Evolutionary conservation across 2,329 filamentous ascomycete species (phyloP).

Genomic region (Parafenestella ontariensis): DNA sequence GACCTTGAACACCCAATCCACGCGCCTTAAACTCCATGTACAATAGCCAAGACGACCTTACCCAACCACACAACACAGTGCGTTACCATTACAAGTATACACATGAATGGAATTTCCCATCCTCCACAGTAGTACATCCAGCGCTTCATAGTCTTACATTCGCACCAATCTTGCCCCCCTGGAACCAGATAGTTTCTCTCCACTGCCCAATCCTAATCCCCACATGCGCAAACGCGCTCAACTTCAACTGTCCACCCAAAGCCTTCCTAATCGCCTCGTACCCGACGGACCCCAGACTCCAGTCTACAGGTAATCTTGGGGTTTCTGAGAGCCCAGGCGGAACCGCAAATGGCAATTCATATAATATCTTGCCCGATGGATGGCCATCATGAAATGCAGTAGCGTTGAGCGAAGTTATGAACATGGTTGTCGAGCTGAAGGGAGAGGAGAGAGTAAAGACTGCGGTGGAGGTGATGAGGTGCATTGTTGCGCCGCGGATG

Average conservation of each 20-base stretch:
- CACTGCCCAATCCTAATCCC: conserved; percentile 77
- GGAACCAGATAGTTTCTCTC: conserved; percentile 66
- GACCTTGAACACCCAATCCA: not conserved
- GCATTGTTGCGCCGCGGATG: conserved; percentile 83
- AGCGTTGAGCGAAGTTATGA: conserved; percentile 80
- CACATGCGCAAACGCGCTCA: conserved; percentile 80
- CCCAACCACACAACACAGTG: not conserved
- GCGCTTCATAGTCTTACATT: conserved; percentile 50
- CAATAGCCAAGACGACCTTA: not conserved
- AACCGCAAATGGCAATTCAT: conserved; percentile 76
- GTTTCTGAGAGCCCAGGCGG: conserved; percentile 76
- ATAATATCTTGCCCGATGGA: conserved; percentile 77
- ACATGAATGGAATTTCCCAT: not conserved
- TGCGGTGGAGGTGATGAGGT: conserved; percentile 85
- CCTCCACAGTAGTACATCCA: not conserved
- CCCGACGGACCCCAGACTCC: conserved; percentile 78
- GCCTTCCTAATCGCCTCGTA: conserved; percentile 83
- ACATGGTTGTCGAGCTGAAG: conserved; percentile 73
- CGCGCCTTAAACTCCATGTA: not conserved
- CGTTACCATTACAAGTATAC: not conserved
- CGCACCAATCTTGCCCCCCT: conserved; percentile 56
- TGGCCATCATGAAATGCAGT: conserved; percentile 86
- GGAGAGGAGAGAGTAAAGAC: conserved; percentile 85
- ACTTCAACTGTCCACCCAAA: conserved; percentile 77
- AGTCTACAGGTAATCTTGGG: conserved; percentile 81